These are phyloP conservation scores for Fusarium pininemorale DNA, from an alignment of 2,329 filamentous ascomycete species.

Conservation along the genomic window DNA sequence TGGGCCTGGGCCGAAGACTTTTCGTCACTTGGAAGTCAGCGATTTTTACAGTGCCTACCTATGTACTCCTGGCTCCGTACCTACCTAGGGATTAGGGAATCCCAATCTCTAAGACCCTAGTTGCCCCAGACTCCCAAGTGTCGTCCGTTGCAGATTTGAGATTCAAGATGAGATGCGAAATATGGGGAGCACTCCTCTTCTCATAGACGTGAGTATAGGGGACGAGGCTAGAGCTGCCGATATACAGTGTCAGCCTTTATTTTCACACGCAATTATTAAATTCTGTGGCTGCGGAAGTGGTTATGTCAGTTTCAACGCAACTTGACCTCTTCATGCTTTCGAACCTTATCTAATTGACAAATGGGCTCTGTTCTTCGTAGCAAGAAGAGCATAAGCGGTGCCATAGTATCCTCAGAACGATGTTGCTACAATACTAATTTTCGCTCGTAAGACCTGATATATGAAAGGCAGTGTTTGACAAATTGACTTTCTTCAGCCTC, in stretches of 20 bases:
- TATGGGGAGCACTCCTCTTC: slow-evolving; percentile 15
- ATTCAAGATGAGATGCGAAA: slow-evolving; percentile 24
- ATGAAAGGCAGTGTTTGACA: neutral
- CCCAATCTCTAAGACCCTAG: slow-evolving; percentile 32
- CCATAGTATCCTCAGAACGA: neutral
- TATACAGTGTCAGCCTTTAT: slow-evolving; percentile 14
- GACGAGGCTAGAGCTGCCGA: slow-evolving; percentile 9
- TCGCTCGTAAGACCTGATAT: neutral
- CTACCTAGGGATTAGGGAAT: slow-evolving; percentile 10
- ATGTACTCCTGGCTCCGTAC: too few relatives aligned
- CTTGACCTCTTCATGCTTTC: neutral
- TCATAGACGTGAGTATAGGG: slow-evolving; percentile 14
- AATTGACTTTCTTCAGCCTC: neutral
- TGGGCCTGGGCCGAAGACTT: slow-evolving; percentile 39
- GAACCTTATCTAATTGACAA: neutral
- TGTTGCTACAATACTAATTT: neutral
- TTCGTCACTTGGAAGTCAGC: slow-evolving; percentile 23
- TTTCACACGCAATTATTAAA: slow-evolving; percentile 10
- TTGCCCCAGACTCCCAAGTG: slow-evolving; percentile 23
- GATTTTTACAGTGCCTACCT: neutral
- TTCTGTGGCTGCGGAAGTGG: neutral
- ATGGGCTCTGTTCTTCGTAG: neutral
- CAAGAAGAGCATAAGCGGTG: neutral
- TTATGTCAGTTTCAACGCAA: neutral
- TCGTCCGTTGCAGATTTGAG: slow-evolving; percentile 1